Conservation (phyloP, 768 basidiomycete genomes). For the Leccinum aurantiacum region DNA sequence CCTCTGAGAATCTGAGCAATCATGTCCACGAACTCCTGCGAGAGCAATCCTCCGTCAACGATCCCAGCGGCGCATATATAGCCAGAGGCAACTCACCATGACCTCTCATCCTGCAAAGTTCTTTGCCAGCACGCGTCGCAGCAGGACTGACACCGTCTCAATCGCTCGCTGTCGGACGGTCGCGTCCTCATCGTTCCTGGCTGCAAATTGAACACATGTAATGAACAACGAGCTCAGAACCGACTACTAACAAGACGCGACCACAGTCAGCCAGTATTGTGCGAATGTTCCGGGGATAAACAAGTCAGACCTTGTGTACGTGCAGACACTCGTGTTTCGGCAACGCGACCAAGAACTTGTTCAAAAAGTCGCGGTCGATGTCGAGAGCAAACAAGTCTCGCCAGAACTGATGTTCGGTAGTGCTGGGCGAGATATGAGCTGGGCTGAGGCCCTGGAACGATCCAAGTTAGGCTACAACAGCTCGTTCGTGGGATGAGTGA, state of each 20-base stretch:
- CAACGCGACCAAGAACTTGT: conserved; percentile 38
- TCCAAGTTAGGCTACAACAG: conserved; percentile 1
- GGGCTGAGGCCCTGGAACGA: conserved; percentile 34
- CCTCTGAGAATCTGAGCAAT: conserved; percentile 50
- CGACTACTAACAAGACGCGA: conserved; percentile 43
- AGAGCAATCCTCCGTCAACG: background rate
- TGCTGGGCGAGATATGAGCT: conserved; percentile 44
- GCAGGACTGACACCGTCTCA: conserved; percentile 48
- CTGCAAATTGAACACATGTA: conserved; percentile 44
- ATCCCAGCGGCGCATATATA: background rate
- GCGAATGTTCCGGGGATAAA: background rate
- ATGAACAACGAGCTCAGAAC: conserved; percentile 48
- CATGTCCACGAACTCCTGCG: conserved; percentile 51
- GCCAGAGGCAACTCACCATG: conserved; percentile 40
- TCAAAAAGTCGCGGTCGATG: conserved; percentile 48
- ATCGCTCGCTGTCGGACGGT: conserved; percentile 40
- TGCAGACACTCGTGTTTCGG: conserved; percentile 52
- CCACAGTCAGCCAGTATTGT: background rate
- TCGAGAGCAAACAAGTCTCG: conserved; percentile 51
- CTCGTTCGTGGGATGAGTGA: background rate
- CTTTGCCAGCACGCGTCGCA: conserved; percentile 53
- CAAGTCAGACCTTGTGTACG: conserved; percentile 46
- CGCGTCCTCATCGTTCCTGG: conserved; percentile 26
- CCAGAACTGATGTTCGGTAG: conserved; percentile 50
- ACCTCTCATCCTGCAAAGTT: conserved; percentile 67